phyloP scores from a whole-genome alignment of 169 alveolate genomes.

The Theileria orientalis region DNA sequence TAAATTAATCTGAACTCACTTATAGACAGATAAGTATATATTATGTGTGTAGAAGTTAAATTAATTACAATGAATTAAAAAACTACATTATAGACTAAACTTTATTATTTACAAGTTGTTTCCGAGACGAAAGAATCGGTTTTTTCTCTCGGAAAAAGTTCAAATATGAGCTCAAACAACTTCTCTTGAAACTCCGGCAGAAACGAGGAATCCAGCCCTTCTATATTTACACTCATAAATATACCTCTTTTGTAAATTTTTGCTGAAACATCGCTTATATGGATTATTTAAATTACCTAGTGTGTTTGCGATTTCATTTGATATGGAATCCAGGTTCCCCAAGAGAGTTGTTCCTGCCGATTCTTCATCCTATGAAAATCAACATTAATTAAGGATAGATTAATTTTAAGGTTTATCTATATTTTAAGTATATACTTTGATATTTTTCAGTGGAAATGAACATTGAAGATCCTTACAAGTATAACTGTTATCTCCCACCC shows the following conservation, averaged over 20 bases:
- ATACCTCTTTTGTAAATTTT: constrained; percentile 25
- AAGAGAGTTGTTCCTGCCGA: constrained; percentile 54
- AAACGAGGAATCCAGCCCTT: constrained; percentile 24
- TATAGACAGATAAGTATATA: neutral
- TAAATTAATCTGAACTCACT: too few species aligned
- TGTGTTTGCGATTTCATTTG: constrained; percentile 49
- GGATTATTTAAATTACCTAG: constrained; percentile 21
- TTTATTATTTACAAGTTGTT: too few species aligned
- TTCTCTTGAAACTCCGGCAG: constrained; percentile 40
- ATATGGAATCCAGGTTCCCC: constrained; percentile 61
- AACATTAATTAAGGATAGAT: neutral
- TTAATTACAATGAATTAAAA: too few species aligned
- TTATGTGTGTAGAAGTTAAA: neutral
- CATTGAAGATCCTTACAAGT: constrained; percentile 51
- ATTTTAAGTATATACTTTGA: constrained; percentile 24
- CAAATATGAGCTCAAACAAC: constrained; percentile 13
- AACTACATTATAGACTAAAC: too few species aligned
- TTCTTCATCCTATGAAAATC: constrained; percentile 36
- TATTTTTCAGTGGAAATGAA: constrained; percentile 44
- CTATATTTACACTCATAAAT: constrained; percentile 45
- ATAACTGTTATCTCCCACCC: constrained; percentile 61
- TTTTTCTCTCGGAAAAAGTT: constrained; percentile 14
- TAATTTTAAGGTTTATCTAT: neutral
- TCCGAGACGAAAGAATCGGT: neutral
- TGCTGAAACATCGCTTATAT: constrained; percentile 15